Percentiles rank a stretch among this genome's conserved stretches.
phyloP scores from a whole-genome alignment of 108 stramenopile genomes.

The Fistulifera pelliculosa region DNA sequence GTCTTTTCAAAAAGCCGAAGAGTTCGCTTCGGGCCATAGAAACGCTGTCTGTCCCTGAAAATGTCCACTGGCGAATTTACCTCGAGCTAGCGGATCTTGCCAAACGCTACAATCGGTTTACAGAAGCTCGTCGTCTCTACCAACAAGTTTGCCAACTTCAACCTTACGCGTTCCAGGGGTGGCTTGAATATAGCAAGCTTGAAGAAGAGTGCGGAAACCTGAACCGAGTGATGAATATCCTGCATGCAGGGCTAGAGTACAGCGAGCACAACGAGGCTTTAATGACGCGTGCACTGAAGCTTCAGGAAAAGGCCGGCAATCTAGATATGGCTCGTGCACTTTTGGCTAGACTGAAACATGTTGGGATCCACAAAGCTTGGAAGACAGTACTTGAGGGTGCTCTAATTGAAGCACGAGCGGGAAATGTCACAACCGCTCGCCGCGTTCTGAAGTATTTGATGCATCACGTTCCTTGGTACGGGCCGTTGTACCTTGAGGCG shows the following conservation, averaged over 20 bases:
- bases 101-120: constrained; percentile 61
- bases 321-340: constrained; percentile 68
- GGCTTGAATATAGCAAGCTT: constrained; percentile 95
- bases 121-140: constrained; percentile 72
- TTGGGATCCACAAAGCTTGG: constrained; percentile 90
- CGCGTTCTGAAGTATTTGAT: constrained; percentile 82
- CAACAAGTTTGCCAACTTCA: constrained; percentile 76
- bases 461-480: constrained; percentile 94
- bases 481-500: constrained; percentile 93
- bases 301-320: constrained; percentile 79
- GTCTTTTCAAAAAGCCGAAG: constrained; percentile 46
- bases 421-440: constrained; percentile 78
- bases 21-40: constrained; percentile 37
- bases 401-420: constrained; percentile 89
- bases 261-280: constrained; percentile 79
- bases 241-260: constrained; percentile 64
- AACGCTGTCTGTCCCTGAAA: constrained; percentile 36
- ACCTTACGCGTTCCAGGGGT: constrained; percentile 83
- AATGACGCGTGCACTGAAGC: constrained; percentile 85
- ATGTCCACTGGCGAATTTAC: constrained; percentile 69
- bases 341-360: constrained; percentile 79
- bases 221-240: constrained; percentile 48
- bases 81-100: constrained; percentile 77
- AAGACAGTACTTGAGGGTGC: constrained; percentile 93
- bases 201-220: constrained; percentile 92